Evolutionary conservation across 176 grass and related monocot genomes (phyloP).

Genomic region (Saccharum officinarum): DNA sequence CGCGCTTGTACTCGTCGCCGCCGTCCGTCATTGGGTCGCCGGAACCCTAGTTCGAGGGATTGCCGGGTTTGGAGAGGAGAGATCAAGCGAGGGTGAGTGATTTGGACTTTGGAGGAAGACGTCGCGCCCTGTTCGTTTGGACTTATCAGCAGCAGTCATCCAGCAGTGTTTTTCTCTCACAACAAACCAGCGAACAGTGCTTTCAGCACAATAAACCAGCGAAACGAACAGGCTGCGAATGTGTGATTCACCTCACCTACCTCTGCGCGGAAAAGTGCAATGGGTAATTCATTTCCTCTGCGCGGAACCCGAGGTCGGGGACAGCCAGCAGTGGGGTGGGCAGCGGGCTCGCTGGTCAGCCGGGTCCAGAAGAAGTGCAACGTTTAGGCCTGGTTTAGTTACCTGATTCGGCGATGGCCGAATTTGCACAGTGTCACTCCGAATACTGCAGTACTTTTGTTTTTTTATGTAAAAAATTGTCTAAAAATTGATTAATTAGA

Average conservation of each 20-base stretch:
- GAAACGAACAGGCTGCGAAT: too few species aligned
- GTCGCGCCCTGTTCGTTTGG: too few species aligned
- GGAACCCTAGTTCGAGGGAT: constrained; percentile 38
- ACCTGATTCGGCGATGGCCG: too few species aligned
- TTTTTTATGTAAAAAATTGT: too few species aligned
- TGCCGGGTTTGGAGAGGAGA: not conserved
- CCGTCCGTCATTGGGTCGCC: constrained; percentile 42
- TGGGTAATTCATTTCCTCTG: not conserved
- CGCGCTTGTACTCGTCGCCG: constrained; percentile 64
- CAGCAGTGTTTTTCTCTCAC: too few species aligned
- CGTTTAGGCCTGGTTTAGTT: too few species aligned
- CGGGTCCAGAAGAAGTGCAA: not conserved
- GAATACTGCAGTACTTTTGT: too few species aligned
- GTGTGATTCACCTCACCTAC: not conserved
- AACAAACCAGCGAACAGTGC: too few species aligned
- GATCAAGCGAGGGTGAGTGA: constrained; percentile 1
- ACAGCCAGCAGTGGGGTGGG: constrained; percentile 15
- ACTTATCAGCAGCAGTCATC: too few species aligned
- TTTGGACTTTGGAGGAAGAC: constrained; percentile 35
- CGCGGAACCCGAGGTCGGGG: constrained; percentile 22
- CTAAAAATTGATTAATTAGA: too few species aligned
- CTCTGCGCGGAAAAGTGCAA: not conserved
- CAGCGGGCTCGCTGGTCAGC: not conserved
- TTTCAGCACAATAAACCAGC: too few species aligned
- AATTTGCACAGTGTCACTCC: too few species aligned